These are phyloP conservation scores for Trichoderma sp. DNA, from an alignment of 2,329 filamentous ascomycete species.

Conservation along the genomic window DNA sequence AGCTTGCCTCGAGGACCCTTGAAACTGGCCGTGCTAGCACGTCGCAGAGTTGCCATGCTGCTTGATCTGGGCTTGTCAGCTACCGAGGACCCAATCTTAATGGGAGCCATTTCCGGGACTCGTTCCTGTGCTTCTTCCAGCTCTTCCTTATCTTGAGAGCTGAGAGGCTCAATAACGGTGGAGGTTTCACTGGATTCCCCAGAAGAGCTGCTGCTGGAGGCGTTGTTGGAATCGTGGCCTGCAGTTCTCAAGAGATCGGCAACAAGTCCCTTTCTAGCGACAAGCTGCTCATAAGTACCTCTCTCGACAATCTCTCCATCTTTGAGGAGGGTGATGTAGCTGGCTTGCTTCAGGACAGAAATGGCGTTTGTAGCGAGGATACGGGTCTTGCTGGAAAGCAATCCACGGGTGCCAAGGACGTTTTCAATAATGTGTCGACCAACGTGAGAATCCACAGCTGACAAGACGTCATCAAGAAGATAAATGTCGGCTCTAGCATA, in stretches of 20 bases:
- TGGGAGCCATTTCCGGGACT: constrained; percentile 73
- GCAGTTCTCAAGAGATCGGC: constrained; percentile 79
- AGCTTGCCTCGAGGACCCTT: constrained; percentile 81
- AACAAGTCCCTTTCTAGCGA: constrained; percentile 92
- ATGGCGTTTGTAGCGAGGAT: constrained; percentile 96
- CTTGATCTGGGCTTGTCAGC: constrained; percentile 60
- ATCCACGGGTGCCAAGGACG: constrained; percentile 81
- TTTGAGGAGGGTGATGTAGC: constrained; percentile 82
- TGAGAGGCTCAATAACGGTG: constrained; percentile 54
- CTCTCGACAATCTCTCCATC: constrained; percentile 83
- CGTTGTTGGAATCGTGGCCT: constrained; percentile 54
- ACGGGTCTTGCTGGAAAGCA: constrained; percentile 83
- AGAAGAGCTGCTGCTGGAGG: constrained; percentile 50
- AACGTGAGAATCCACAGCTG: constrained; percentile 97
- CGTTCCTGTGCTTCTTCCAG: constrained; percentile 78
- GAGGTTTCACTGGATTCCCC: constrained; percentile 54
- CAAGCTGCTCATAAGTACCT: constrained; percentile 86
- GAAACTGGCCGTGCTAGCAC: constrained; percentile 91
- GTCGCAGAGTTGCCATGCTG: constrained; percentile 79
- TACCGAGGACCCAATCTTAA: constrained; percentile 56
- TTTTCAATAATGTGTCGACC: constrained; percentile 93
- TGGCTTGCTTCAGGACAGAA: constrained; percentile 82
- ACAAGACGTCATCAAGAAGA: constrained; percentile 89
- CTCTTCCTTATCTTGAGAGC: constrained; percentile 60
- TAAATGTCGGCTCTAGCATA: constrained; percentile 98